These are phyloP conservation scores for Acidomyces sp. DNA, from an alignment of 495 filamentous ascomycete species.

Conservation along the genomic window DNA sequence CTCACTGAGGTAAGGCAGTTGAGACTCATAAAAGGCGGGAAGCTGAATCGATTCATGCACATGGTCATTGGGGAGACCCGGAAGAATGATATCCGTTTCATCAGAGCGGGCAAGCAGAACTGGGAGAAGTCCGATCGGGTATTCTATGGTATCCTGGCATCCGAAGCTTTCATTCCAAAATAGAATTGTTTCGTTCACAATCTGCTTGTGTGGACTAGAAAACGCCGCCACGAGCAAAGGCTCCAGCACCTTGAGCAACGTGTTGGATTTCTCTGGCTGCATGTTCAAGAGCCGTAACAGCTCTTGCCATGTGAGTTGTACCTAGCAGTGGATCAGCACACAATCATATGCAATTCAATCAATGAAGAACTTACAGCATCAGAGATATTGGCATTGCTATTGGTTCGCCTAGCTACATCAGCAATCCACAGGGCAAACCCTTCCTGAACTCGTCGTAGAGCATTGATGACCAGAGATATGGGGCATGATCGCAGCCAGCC, in stretches of 20 bases:
- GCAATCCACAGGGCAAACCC: constrained; percentile 49
- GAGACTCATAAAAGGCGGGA: constrained; percentile 39
- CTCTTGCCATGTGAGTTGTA: neutral
- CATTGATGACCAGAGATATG: constrained; percentile 20
- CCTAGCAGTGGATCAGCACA: neutral
- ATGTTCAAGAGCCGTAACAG: constrained; percentile 10
- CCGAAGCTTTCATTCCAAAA: constrained; percentile 51
- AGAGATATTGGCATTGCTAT: neutral
- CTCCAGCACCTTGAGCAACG: constrained; percentile 36
- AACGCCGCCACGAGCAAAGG: constrained; percentile 44
- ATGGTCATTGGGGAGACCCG: constrained; percentile 31
- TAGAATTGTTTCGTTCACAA: constrained; percentile 40
- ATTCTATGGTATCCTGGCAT: constrained; percentile 31
- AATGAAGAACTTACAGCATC: constrained; percentile 3
- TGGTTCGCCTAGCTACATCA: constrained; percentile 32
- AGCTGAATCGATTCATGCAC: constrained; percentile 21
- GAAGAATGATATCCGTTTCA: constrained; percentile 35
- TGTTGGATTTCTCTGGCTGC: constrained; percentile 29
- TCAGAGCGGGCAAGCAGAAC: constrained; percentile 37
- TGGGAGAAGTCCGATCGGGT: constrained; percentile 34
- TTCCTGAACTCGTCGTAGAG: constrained; percentile 44
- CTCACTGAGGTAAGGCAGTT: no score
- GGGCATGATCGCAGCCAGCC: constrained; percentile 30
- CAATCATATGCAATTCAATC: neutral
- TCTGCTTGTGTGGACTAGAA: constrained; percentile 38